Base-by-base conservation (phyloP, 768 basidiomycete genomes). In the Suillus variegatus region DNA sequence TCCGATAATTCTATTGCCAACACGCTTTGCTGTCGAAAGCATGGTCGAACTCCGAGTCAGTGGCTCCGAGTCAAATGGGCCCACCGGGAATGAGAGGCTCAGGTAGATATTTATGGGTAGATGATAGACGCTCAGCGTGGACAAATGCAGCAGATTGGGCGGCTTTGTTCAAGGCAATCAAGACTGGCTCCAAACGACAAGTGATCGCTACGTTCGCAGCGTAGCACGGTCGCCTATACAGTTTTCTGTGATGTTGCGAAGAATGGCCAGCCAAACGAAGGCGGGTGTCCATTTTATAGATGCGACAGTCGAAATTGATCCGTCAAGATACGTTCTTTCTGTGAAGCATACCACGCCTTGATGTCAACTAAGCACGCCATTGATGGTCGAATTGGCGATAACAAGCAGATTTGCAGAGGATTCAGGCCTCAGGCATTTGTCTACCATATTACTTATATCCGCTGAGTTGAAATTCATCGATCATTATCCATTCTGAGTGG, bases 1-100 rank as follows among this genome's bases (percentile, higher is more conserved):
- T 8, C 77, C 85, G 56, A 93, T 81, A 49, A 87, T 66, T 56
- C 80, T 82, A 76, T 91, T 91, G 36, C 83, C 85, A 47, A 83
- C 66, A 35, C 77, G 80, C 74, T 85, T 88, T 25, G 78, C 79
- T 36, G 79, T 62, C 61, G 69, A 68, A 46, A 76, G 70, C 84
- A 85, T 85, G 65, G 64, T 36, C 40, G 57, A 46, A 51, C 47
- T 12, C n/a, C 3, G 32, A 32, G 32, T 32, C 20, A 18, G 40
- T 6, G 12, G 51, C 49, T 61, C 36, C 6, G 6, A 32, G 0
- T 32, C 32, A 6, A 35, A 41, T 49, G 28, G 36, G 44, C 32
- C 6, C 32, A 4, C 6, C 32, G 20, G 35, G 35, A n/a, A 49
- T 52, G 49, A 25, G 49, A 52, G 25, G 51, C 20, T 3, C 12